Evolutionary conservation across 352 stramenopile genomes (phyloP), one percentile per base, ranked within the genome.

Genomic region (Blastocystis hominis): DNA sequence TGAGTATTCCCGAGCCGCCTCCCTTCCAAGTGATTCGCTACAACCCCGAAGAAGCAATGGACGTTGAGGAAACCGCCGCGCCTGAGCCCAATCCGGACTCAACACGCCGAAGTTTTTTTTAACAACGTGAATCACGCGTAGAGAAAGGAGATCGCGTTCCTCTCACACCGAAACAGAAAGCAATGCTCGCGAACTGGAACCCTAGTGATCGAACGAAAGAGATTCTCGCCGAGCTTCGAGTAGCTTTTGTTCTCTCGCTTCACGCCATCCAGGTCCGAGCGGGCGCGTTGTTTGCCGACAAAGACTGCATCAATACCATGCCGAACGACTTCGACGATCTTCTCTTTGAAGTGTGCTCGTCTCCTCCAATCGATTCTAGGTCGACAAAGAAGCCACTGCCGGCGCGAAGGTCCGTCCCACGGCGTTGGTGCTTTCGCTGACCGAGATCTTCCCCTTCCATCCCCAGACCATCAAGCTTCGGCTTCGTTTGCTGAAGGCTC

Each of bases 21-120:
- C 53, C 72, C 20, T 84, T 66, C 38, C 72, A 84, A 84, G 72
- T 84, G 6, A 69, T 84, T 15, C 72, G 72, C 34, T 84, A 84
- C 50, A 64, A 68, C 34, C 24, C 50, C 15, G 30, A 20, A 9
- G 72, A 84, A 9, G 72, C 72, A 17, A 20, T 54, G 44, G 24
- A 30, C 24, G 15, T 42, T 30, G 44, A 34, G 44, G 55, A 50
- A 0, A 9, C 56, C 17, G 3, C 47, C 34, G 44, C 20, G 40
- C 17, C 13, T 1, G 72, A 84, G 24, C 9, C 47, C 2, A 10
- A 46, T 34, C 0, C 50, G 9, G 72, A 84, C 15, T 36, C 50
- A 15, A 84, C 30, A 54, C 34, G 46, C 9, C 72, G 72, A 63
- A 38, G 72, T 84, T 6, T 4, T 9, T 13, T 7, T 30, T 9